Evolutionary conservation across 2,329 filamentous ascomycete genomes (phyloP), one percentile per base, ranked within the genome.

Genomic region (Zymoseptoria pseudotritici): DNA sequence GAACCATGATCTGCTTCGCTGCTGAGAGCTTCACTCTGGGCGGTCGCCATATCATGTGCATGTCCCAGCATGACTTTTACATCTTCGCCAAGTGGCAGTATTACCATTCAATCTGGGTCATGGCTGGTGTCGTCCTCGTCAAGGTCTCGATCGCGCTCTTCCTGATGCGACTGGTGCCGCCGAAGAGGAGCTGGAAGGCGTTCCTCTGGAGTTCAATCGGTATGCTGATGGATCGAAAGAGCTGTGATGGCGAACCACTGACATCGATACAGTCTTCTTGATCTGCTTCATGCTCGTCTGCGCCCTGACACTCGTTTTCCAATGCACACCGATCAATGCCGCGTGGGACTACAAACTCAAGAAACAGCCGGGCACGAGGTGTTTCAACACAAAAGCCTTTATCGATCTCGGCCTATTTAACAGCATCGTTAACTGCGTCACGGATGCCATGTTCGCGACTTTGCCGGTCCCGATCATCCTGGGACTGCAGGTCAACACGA

Each of bases 141-240:
- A 82, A 82, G 65, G 72, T 82, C 9, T 80, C 79, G 0, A 74
- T 80, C 26, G 76, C 73, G 1, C 72, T 78, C 29, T 78, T 79
- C 61, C 69, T 82, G 4, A 67, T 80, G 56, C 71, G 79, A 46
- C 68, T 80, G 6, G 74, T 76, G n/a, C 68, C 72, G 13, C 68
- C 71, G 19, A 76, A 70, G 21, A 77, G 70, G 49, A 68, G 61
- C 8, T 78, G 77, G 67, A 74, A 74, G n/a, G 67, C 67, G 2
- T 76, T 78, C 55, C 67, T 82, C 1, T 76, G 74, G 64, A 71
- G 68, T 2, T 66, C 75, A 7, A 76, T 82, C 55, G 72, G 78
- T 79, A 67, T 58, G 76, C 61, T 21, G n/a, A 10, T 49, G 6
- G 31, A n/a, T 7, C 19, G 21, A 13, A 24, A 24, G 19, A 19